Evolutionary conservation across 768 basidiomycete genomes (phyloP).

Genomic region (Exidia glandulosa): DNA sequence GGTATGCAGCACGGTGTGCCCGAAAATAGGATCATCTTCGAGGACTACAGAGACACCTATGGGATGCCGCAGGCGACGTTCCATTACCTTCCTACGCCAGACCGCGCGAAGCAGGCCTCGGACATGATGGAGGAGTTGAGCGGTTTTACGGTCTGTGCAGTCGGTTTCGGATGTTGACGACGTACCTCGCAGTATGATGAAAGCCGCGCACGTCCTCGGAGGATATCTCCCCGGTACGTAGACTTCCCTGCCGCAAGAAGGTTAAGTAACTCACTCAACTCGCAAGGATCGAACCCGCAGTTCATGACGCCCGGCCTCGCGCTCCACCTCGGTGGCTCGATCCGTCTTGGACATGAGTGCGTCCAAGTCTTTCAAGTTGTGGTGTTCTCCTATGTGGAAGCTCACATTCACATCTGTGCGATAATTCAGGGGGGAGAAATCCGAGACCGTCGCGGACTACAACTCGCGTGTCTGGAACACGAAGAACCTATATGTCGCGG

Average conservation of each 20-base stretch:
- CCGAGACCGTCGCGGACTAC: conserved; percentile 16
- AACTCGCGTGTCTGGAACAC: conserved; percentile 15
- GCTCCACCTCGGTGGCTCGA: conserved; percentile 11
- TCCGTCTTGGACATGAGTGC: neutral
- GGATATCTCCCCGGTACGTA: conserved; percentile 20
- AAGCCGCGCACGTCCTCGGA: conserved; percentile 20
- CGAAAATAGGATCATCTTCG: conserved; percentile 11
- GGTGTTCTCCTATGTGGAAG: no score
- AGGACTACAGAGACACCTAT: conserved; percentile 16
- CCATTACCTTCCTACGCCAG: conserved; percentile 6
- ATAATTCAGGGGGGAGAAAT: conserved; percentile 4
- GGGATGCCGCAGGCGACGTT: conserved; percentile 27
- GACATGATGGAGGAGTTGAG: conserved; percentile 13
- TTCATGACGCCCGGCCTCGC: conserved; percentile 20
- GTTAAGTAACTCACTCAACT: neutral
- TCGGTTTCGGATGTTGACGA: neutral
- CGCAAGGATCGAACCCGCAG: conserved; percentile 14
- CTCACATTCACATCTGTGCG: neutral
- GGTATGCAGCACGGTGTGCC: conserved; percentile 10
- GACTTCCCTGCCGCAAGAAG: no score
- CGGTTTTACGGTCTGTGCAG: no score
- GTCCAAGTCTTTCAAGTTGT: no score
- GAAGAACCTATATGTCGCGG: conserved; percentile 22
- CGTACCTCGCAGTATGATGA: conserved; percentile 15
- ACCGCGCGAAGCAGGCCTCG: conserved; percentile 7